Evolutionary conservation across 2,329 filamentous ascomycete species (phyloP), one percentile per base, ranked within the genome.

Genomic region (Neopestalotiopsis clavispora): DNA sequence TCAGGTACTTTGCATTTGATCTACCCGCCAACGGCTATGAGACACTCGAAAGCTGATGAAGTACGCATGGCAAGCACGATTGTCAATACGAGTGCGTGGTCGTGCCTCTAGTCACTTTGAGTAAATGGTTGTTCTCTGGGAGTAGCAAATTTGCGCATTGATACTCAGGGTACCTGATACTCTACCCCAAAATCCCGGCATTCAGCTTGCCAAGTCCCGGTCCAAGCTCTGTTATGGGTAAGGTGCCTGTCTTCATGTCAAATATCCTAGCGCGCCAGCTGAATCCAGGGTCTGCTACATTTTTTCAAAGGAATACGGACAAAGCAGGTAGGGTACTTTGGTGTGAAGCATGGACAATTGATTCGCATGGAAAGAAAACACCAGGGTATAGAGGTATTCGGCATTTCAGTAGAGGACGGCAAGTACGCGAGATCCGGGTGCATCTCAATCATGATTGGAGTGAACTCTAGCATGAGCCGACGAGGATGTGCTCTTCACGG

Each of bases 191-290:
- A 14, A 62, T 62, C 59, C 59, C 34, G 32, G 59, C 59, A 34
- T 62, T 62, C 59, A 62, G 59, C 59, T 62, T 40, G 59, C 14
- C 28, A 52, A n/a, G 14, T 20, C 59, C n/a, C 59, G 30, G 59
- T 12, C 17, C 59, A 62, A 40, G 34, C 34, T 34, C 59, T 38
- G 14, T 62, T 62, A 34, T 62, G 5, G 20, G 59, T 20, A 34
- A 34, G 20, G 59, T 34, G 30, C 10, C 34, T 38, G 34, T 38
- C 59, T 13, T 30, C 34, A 40, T 34, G 28, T 32, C 32, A 62
- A n/a, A 5, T 10, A 34, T 40, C 32, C 34, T 62, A 62, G 34
- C 59, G 30, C 59, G 9, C 34, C 30, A 62, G 59, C 59, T 62
- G 59, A 34, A 62, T 13, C 59, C 59, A 62, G 59, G 45, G 45